phyloP scores from a whole-genome alignment of 345 rosid genomes.

The Linum usitatissimum region DNA sequence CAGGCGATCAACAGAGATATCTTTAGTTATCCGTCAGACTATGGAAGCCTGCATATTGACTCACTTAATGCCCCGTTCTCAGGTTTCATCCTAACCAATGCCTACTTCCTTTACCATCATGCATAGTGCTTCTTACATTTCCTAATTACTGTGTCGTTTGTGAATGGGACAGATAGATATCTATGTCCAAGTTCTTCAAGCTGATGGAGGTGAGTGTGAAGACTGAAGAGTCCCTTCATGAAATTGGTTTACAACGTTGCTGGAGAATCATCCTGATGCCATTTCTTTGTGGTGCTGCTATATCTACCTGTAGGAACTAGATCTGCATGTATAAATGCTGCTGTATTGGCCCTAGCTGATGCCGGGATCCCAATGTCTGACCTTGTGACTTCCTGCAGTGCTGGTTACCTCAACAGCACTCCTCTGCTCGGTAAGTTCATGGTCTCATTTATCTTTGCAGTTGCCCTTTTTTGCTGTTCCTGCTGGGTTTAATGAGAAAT shows the following conservation, averaged over 20 bases:
- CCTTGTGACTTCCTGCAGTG: conserved; percentile 85
- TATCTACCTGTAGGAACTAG: conserved; percentile 54
- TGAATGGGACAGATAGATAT: conserved; percentile 64
- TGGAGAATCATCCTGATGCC: not conserved
- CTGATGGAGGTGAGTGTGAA: conserved; percentile 71
- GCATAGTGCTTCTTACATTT: conserved; percentile 1
- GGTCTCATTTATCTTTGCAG: not conserved
- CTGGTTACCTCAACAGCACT: conserved; percentile 81
- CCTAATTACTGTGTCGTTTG: conserved; percentile 4
- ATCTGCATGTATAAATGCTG: conserved; percentile 96
- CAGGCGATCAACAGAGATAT: conserved; percentile 94
- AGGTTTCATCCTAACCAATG: conserved; percentile 35
- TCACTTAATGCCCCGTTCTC: conserved; percentile 78
- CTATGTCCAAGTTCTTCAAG: conserved; percentile 92
- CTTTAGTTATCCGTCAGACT: conserved; percentile 83
- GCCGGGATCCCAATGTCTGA: conserved; percentile 99
- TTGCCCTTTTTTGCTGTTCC: not conserved
- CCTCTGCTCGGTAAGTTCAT: conserved; percentile 58
- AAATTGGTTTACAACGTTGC: not conserved
- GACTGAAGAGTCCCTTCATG: not conserved
- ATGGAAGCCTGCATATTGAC: conserved; percentile 91
- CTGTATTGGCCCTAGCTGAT: conserved; percentile 89
- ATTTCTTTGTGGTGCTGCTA: not conserved
- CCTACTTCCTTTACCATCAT: not conserved
- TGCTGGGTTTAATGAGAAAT: not conserved